Evolutionary conservation across 768 basidiomycete genomes (phyloP).

Genomic region (Boletus fagicola): DNA sequence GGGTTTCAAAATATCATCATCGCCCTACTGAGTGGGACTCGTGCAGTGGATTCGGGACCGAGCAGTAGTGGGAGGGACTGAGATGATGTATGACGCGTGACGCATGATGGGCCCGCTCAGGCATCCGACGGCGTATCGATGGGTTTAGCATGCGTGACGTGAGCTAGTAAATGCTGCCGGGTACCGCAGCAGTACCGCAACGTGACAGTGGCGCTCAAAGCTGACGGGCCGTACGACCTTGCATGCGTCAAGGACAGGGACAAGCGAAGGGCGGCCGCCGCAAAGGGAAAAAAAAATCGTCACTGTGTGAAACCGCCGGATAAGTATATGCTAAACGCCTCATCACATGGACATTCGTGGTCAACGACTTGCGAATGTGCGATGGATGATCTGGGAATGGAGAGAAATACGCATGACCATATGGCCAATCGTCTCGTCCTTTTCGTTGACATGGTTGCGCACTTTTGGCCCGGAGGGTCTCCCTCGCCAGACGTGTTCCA

Average conservation of each 20-base stretch:
- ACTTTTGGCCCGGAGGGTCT: background rate
- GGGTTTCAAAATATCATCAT: constrained; percentile 2
- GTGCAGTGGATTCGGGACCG: constrained; percentile 10
- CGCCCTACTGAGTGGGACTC: background rate
- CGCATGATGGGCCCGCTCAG: background rate
- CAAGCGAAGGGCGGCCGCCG: background rate
- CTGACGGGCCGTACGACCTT: background rate
- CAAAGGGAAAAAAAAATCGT: background rate
- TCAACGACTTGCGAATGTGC: background rate
- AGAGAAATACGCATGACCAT: background rate
- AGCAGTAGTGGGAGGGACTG: background rate
- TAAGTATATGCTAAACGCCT: background rate
- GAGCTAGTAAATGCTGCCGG: background rate
- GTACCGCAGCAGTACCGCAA: background rate
- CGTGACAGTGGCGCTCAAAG: background rate
- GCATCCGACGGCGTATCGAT: background rate
- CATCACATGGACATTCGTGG: background rate
- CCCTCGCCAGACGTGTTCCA: background rate
- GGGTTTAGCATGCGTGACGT: background rate
- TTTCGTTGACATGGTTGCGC: background rate
- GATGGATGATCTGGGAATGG: constrained; percentile 6
- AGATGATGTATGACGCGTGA: background rate
- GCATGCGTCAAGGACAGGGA: background rate
- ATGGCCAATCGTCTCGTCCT: background rate
- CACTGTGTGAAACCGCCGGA: background rate